These are phyloP conservation scores for Naganishia liquefaciens DNA, from an alignment of 1,284 basidiomycete species.

Conservation along the genomic window DNA sequence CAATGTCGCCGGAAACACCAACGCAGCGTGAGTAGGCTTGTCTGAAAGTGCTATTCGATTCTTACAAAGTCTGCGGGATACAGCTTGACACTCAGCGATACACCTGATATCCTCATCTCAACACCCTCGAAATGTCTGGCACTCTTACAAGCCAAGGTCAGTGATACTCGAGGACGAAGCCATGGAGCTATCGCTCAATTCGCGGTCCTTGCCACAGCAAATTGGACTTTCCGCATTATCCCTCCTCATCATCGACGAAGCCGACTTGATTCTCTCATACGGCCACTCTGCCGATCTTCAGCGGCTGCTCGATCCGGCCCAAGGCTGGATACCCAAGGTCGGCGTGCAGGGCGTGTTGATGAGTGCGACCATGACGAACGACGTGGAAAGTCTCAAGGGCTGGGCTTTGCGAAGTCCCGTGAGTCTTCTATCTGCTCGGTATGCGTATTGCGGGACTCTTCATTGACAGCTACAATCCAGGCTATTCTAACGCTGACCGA, in stretches of 20 bases:
- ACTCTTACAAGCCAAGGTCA: constrained; percentile 75
- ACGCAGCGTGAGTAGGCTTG: constrained; percentile 2
- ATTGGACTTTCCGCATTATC: constrained; percentile 68
- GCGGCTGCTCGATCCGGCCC: constrained; percentile 67
- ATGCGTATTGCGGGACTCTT: too few species aligned
- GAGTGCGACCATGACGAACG: constrained; percentile 97
- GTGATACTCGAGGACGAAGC: constrained; percentile 20
- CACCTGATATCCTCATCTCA: constrained; percentile 86
- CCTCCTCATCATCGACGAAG: constrained; percentile 94
- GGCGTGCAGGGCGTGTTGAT: constrained; percentile 90
- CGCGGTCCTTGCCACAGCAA: constrained; percentile 53
- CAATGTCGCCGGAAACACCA: constrained; percentile 72
- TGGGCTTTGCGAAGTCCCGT: constrained; percentile 84
- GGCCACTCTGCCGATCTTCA: constrained; percentile 91
- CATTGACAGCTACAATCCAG: constrained; percentile 53
- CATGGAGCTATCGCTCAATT: neutral
- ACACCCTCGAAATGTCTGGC: constrained; percentile 84
- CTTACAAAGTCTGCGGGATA: neutral
- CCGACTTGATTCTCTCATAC: constrained; percentile 95
- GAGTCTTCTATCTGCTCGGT: constrained; percentile 43
- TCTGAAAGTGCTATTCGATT: neutral
- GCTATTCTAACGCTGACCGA: constrained; percentile 83
- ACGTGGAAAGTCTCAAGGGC: constrained; percentile 87
- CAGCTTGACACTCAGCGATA: constrained; percentile 65
- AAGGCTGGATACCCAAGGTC: constrained; percentile 73